These are phyloP conservation scores for Mycena sanguinolenta DNA, from an alignment of 768 basidiomycete genomes.

Conservation along the genomic window DNA sequence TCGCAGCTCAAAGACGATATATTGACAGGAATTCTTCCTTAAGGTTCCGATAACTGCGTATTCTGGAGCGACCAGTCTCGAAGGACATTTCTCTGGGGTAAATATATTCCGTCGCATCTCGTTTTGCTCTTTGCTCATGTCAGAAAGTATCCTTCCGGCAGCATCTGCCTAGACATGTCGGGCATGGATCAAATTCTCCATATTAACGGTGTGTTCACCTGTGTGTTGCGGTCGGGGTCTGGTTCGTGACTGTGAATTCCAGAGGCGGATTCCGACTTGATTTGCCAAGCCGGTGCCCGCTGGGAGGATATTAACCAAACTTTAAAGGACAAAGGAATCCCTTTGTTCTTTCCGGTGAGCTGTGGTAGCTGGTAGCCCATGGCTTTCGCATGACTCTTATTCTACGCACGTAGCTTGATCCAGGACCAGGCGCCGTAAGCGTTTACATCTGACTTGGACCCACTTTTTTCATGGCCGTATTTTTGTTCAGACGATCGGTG, in stretches of 20 bases:
- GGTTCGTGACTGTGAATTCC: not conserved
- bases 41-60: slow-evolving; percentile 83
- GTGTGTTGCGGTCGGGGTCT: slow-evolving; percentile 36
- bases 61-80: slow-evolving; percentile 88
- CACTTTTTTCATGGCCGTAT: not conserved
- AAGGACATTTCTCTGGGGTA: slow-evolving; percentile 88
- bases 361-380: not conserved
- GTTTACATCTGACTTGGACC: not conserved
- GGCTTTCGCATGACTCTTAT: not conserved
- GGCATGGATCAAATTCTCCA: slow-evolving; percentile 76
- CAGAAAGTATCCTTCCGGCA: slow-evolving; percentile 58
- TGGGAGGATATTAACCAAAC: slow-evolving; percentile 86
- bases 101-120: slow-evolving; percentile 42
- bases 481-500: slow-evolving; percentile 78
- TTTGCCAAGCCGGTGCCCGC: slow-evolving; percentile 80
- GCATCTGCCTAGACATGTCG: slow-evolving; percentile 77
- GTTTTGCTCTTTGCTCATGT: slow-evolving; percentile 3
- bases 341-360: slow-evolving; percentile 88
- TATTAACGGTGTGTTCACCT: slow-evolving; percentile 59
- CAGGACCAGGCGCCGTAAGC: slow-evolving; percentile 77
- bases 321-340: slow-evolving; percentile 77
- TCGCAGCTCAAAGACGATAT: not conserved
- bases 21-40: not conserved
- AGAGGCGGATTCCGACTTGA: slow-evolving; percentile 82
- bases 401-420: slow-evolving; percentile 66